Percentiles rank a stretch among this genome's conserved stretches.
These are phyloP conservation scores for Escovopsis sp. DNA, from an alignment of 2,329 filamentous ascomycete genomes.

Conservation along the genomic window DNA sequence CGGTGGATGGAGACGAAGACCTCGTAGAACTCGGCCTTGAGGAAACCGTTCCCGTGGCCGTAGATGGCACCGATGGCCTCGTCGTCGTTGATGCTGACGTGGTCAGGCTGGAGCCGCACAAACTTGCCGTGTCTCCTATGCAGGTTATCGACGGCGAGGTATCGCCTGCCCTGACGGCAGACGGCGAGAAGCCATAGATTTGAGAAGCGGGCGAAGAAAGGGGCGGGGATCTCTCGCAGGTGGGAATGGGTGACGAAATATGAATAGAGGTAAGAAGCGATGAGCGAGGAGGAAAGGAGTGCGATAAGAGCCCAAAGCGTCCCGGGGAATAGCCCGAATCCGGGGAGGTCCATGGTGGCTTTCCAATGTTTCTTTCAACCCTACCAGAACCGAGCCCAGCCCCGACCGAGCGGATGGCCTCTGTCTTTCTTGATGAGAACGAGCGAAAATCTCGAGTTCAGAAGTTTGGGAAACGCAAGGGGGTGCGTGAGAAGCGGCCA, in stretches of 20 bases:
- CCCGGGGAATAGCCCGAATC: slow-evolving; percentile 29
- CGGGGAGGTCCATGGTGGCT: slow-evolving; percentile 15
- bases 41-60: slow-evolving; percentile 62
- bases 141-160: slow-evolving; percentile 48
- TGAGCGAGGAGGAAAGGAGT: slow-evolving; percentile 30
- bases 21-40: slow-evolving; percentile 76
- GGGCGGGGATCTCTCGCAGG: slow-evolving; percentile 43
- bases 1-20: slow-evolving; percentile 78
- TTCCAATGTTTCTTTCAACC: neutral
- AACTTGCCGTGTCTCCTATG: slow-evolving; percentile 69
- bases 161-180: slow-evolving; percentile 50
- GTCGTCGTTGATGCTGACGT: slow-evolving; percentile 69
- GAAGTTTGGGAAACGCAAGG: neutral
- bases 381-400: too few species aligned
- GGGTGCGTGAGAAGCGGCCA: too few species aligned
- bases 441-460: neutral
- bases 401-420: neutral
- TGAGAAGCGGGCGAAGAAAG: slow-evolving; percentile 50
- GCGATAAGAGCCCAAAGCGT: slow-evolving; percentile 28
- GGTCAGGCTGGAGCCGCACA: slow-evolving; percentile 70
- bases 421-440: neutral
- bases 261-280: slow-evolving; percentile 42
- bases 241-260: slow-evolving; percentile 40
- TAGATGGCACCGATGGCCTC: slow-evolving; percentile 65
- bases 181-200: slow-evolving; percentile 68